Conservation (phyloP, 2,329 filamentous ascomycete genomes). For the Ophiostoma triangulosporum region DNA sequence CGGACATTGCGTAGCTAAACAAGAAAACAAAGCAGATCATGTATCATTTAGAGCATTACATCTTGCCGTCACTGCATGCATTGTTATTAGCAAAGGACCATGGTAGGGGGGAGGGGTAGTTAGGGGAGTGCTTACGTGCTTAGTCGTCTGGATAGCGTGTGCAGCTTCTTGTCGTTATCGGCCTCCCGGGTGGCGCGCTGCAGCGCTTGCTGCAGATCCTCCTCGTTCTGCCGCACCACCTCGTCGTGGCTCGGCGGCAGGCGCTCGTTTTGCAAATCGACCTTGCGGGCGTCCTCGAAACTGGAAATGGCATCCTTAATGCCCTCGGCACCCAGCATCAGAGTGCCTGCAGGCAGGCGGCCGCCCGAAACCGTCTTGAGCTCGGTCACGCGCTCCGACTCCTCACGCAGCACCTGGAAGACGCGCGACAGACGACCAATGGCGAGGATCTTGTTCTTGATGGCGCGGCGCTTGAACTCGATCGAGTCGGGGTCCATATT, state of each 20-base stretch:
- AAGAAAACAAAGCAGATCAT: background rate
- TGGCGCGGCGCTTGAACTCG: slow-evolving; percentile 87
- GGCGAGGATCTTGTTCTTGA: slow-evolving; percentile 99
- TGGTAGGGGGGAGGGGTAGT: background rate
- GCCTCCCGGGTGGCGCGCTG: slow-evolving; percentile 79
- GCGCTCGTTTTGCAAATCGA: slow-evolving; percentile 92
- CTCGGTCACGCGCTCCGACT: slow-evolving; percentile 92
- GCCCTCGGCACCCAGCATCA: slow-evolving; percentile 95
- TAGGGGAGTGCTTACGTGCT: slow-evolving; percentile 70
- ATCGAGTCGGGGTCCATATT: slow-evolving; percentile 61
- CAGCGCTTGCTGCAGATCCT: slow-evolving; percentile 68
- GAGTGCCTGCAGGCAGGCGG: slow-evolving; percentile 80
- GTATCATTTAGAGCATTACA: slow-evolving; percentile 2
- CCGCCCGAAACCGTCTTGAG: slow-evolving; percentile 94
- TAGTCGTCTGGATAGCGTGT: slow-evolving; percentile 76
- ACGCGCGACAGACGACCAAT: slow-evolving; percentile 94
- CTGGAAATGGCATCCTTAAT: slow-evolving; percentile 97
- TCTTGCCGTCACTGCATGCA: slow-evolving; percentile 12
- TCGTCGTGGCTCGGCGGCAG: slow-evolving; percentile 88
- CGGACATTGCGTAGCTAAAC: background rate
- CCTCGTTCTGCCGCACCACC: slow-evolving; percentile 68
- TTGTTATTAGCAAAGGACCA: background rate
- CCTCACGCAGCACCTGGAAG: slow-evolving; percentile 95
- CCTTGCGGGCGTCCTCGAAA: slow-evolving; percentile 93
- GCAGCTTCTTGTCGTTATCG: slow-evolving; percentile 79